Percentiles rank a stretch among this genome's conserved stretches.
These are phyloP conservation scores for Sugiyamaella floridensis DNA, from an alignment of 805 yeast genomes.

Conservation along the genomic window DNA sequence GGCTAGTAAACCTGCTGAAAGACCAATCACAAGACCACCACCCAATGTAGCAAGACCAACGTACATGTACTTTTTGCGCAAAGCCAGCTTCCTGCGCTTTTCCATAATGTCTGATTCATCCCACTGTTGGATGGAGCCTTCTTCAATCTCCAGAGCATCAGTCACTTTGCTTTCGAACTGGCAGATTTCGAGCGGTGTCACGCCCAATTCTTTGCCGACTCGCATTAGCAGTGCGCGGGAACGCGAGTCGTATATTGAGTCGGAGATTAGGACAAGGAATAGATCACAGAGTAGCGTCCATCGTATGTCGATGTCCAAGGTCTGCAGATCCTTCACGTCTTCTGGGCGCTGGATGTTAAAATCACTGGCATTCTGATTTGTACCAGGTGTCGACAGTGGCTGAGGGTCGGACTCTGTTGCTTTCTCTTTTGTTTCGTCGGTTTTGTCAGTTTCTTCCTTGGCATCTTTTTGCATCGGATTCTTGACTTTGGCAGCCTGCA, in stretches of 20 bases:
- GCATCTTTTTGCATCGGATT: constrained; percentile 38
- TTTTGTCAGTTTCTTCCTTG: neutral
- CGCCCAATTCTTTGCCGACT: constrained; percentile 57
- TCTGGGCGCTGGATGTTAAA: constrained; percentile 19
- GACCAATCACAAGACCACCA: constrained; percentile 88
- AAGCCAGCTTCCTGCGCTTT: constrained; percentile 59
- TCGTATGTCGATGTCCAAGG: constrained; percentile 62
- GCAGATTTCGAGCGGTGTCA: constrained; percentile 59
- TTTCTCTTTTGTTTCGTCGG: neutral
- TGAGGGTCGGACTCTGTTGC: constrained; percentile 1
- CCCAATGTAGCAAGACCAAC: constrained; percentile 95
- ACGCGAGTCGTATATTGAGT: constrained; percentile 82
- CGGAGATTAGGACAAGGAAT: constrained; percentile 70
- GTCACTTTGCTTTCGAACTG: constrained; percentile 90
- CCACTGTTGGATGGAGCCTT: constrained; percentile 69
- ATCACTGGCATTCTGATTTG: constrained; percentile 7
- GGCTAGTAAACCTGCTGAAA: constrained; percentile 91
- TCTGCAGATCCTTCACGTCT: constrained; percentile 19
- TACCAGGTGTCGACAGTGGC: constrained; percentile 4
- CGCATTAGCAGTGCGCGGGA: constrained; percentile 70
- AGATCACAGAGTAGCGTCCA: constrained; percentile 95
- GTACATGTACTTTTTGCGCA: constrained; percentile 65
- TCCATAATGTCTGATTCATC: constrained; percentile 64
- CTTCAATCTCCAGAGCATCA: constrained; percentile 84
- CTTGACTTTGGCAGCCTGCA: constrained; percentile 42